Evolutionary conservation across 495 filamentous ascomycete genomes (phyloP), one percentile per base, ranked within the genome.

Genomic region (Aspergillus coremiiformis): DNA sequence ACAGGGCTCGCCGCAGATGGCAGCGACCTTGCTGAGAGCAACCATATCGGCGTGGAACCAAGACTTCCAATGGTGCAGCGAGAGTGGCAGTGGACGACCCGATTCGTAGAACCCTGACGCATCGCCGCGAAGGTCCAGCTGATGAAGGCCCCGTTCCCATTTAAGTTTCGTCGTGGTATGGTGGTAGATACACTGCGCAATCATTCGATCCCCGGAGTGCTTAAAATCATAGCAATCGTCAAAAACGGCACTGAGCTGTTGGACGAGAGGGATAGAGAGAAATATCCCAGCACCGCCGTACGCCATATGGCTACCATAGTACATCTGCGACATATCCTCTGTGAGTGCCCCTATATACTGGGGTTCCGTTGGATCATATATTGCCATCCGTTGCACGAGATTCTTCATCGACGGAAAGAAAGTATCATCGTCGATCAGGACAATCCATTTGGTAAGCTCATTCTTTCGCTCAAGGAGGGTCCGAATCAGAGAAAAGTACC

Each of bases 351-450:
- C 80, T 23, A 84, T 68, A 51, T 83, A 84, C 53, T 73, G 67
- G 19, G 67, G 67, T 35, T 72, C 59, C 5, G 56, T 63, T 22
- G 75, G 53, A 49, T 82, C 71, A 58, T 79, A 79, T 20, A 58
- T 47, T 7, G 39, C 54, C 1, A 84, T 59, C 26, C 66, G 73
- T 4, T 68, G 48, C 2, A 78, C 63, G 2, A 84, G 64, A 21
- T 66, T 65, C 17, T 55, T 53, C 65, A 83, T 72, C 24, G 73
- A 78, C 0, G 75, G 71, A 65, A 84, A 82, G 60, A 85, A 85
- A 5, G 84, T 86, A 61, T 87, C 84, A 65, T 87, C 84, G 65
- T 87, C 84, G 20, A 86, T 72, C 66, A 79, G 17, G 70, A 69
- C 83, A 78, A 85, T 42, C 70, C 62, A 14, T 75, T 83, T 4